Evolutionary conservation across 2,329 filamentous ascomycete genomes (phyloP).

Genomic region (Pseudogymnoascus sp.): DNA sequence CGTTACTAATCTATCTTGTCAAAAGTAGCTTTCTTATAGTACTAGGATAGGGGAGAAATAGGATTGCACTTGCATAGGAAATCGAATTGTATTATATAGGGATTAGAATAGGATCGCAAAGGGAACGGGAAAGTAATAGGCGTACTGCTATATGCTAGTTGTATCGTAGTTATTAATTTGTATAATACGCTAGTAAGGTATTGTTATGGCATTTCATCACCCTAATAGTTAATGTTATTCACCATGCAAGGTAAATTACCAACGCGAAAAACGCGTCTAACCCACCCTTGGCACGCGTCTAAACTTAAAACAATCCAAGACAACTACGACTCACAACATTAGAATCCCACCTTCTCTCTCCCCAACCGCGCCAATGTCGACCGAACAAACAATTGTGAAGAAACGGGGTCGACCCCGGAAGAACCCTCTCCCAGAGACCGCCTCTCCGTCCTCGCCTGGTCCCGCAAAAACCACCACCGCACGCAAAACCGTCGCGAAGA

Average conservation of each 20-base stretch:
- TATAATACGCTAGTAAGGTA: too few species aligned
- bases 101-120: too few species aligned
- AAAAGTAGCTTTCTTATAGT: too few species aligned
- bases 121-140: too few species aligned
- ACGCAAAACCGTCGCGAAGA: not conserved
- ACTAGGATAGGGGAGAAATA: too few species aligned
- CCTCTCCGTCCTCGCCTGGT: not conserved
- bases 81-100: too few species aligned
- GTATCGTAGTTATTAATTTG: too few species aligned
- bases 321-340: not conserved
- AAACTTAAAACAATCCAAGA: not conserved
- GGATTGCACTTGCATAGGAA: too few species aligned
- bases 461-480: not conserved
- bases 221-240: not conserved
- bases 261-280: conserved; percentile 2
- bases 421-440: not conserved
- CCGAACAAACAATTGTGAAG: not conserved
- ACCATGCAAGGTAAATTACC: conserved; percentile 2
- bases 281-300: not conserved
- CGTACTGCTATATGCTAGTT: too few species aligned
- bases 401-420: not conserved
- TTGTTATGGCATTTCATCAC: not conserved
- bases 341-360: not conserved
- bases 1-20: too few species aligned
- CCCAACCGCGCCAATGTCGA: not conserved